Evolutionary conservation across 2,329 filamentous ascomycete species (phyloP).

Genomic region (Fusarium setosum): DNA sequence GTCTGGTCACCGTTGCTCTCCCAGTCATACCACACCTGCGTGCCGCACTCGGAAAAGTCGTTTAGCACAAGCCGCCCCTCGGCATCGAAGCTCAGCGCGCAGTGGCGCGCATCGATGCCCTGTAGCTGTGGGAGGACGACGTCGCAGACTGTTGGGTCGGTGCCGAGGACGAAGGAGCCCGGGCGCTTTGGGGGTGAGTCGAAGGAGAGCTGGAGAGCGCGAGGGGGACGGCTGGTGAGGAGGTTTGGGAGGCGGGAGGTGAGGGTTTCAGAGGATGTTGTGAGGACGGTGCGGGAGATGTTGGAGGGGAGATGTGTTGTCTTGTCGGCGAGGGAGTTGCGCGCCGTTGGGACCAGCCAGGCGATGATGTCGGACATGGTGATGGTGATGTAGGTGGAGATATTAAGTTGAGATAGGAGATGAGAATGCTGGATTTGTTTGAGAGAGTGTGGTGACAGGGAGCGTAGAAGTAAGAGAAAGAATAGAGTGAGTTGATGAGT

Average conservation of each 20-base stretch:
- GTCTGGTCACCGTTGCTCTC: slow-evolving; percentile 51
- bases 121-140: slow-evolving; percentile 49
- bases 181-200: slow-evolving; percentile 47
- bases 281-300: slow-evolving; percentile 41
- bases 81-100: slow-evolving; percentile 52
- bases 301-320: slow-evolving; percentile 48
- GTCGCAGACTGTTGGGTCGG: slow-evolving; percentile 51
- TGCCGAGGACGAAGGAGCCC: slow-evolving; percentile 52
- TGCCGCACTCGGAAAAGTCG: slow-evolving; percentile 52
- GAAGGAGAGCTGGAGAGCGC: slow-evolving; percentile 52
- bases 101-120: slow-evolving; percentile 51
- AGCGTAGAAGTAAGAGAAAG: slow-evolving; percentile 5
- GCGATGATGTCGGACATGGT: slow-evolving; percentile 49
- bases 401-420: not conserved
- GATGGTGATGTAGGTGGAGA: not conserved
- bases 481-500: slow-evolving; percentile 20
- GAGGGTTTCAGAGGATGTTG: slow-evolving; percentile 40
- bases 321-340: slow-evolving; percentile 48
- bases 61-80: slow-evolving; percentile 52
- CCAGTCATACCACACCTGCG: slow-evolving; percentile 57
- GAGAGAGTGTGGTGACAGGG: slow-evolving; percentile 13
- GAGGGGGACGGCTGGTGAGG: slow-evolving; percentile 39
- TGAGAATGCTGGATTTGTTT: slow-evolving; percentile 2
- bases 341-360: slow-evolving; percentile 53
- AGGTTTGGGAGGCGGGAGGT: slow-evolving; percentile 44